A percentile compares a stretch with the other conserved stretches of the same genome.
Evolutionary conservation across 169 alveolate species (phyloP).

Genomic region (Plasmodium cynomolgi): DNA sequence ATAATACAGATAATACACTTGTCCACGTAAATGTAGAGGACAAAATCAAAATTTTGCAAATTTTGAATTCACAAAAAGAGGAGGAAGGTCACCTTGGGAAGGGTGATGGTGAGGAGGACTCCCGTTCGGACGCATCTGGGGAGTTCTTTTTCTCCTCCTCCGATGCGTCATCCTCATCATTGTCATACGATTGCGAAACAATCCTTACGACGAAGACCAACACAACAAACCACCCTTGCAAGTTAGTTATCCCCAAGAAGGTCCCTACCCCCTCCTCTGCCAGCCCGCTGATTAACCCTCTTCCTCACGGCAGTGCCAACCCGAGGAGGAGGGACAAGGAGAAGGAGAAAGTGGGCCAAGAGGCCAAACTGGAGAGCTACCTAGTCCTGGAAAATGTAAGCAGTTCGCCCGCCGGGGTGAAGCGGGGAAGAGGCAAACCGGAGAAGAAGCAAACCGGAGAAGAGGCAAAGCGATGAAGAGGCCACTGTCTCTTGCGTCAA

Average conservation of each 20-base stretch:
- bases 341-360: not conserved
- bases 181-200: conserved; percentile 82
- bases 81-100: not conserved
- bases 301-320: not conserved
- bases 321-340: not conserved
- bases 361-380: conserved; percentile 30
- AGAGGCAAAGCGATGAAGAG: not conserved
- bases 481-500: not conserved
- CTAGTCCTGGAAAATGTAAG: conserved; percentile 44
- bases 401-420: not conserved
- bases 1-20: not conserved
- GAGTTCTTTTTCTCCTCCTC: not conserved
- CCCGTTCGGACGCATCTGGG: not conserved
- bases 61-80: conserved; percentile 36
- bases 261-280: conserved; percentile 4
- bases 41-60: conserved; percentile 54
- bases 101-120: not conserved
- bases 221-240: conserved; percentile 83
- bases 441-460: too few species aligned
- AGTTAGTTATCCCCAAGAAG: conserved; percentile 71
- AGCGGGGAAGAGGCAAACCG: not conserved
- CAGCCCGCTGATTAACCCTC: not conserved
- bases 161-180: not conserved
- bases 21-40: conserved; percentile 18
- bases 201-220: conserved; percentile 85